phyloP scores from a whole-genome alignment of 1,139 yeast genomes.

The Pichia sp. region DNA sequence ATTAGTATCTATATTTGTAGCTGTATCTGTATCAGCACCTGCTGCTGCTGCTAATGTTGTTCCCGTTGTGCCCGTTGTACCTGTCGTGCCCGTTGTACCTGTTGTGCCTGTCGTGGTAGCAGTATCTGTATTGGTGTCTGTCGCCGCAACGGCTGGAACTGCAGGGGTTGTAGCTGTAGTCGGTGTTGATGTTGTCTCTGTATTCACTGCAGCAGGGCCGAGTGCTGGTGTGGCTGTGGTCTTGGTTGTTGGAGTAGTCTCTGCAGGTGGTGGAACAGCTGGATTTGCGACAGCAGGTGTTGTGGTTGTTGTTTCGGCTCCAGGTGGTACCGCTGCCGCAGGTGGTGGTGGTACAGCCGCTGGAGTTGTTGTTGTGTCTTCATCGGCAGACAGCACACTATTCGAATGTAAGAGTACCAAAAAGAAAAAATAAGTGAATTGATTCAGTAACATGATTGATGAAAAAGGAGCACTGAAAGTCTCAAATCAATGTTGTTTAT shows the following conservation, averaged over 20 bases:
- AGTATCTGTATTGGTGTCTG: conserved; percentile 1
- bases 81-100: conserved; percentile 6
- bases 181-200: conserved; percentile 1
- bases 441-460: background rate
- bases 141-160: conserved; percentile 4
- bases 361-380: background rate
- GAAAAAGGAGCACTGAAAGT: no score
- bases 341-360: background rate
- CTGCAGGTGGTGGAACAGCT: background rate
- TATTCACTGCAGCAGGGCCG: background rate
- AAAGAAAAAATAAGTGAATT: background rate
- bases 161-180: conserved; percentile 1
- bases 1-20: background rate
- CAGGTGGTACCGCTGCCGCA: background rate
- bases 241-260: background rate
- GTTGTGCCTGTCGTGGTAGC: conserved; percentile 1
- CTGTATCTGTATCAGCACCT: conserved; percentile 1
- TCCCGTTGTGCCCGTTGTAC: background rate
- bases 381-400: background rate
- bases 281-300: background rate
- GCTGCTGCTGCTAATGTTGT: conserved; percentile 2
- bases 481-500: no score
- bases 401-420: background rate
- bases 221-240: background rate
- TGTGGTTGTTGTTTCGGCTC: background rate